Evolutionary conservation across 2,329 filamentous ascomycete genomes (phyloP).

Genomic region (Shiraia bambusicola): DNA sequence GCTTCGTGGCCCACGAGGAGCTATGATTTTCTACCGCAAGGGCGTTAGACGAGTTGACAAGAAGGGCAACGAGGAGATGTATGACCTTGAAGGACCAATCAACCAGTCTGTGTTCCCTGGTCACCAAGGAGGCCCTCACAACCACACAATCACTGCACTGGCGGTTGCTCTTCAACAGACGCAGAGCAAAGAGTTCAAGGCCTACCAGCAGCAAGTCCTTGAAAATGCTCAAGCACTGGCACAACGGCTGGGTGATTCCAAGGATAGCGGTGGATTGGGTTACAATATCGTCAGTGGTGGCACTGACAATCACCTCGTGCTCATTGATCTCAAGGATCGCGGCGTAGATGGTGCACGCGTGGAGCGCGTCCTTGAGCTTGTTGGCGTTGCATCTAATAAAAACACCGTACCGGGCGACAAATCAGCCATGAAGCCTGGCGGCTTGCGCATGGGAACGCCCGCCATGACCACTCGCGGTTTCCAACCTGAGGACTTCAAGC

Average conservation of each 20-base stretch:
- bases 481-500: slow-evolving; percentile 86
- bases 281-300: slow-evolving; percentile 95
- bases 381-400: slow-evolving; percentile 99
- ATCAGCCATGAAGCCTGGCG: slow-evolving; percentile 89
- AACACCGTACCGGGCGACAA: slow-evolving; percentile 98
- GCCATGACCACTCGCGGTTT: slow-evolving; percentile 98
- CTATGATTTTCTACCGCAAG: slow-evolving; percentile 99
- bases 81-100: slow-evolving; percentile 93
- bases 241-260: slow-evolving; percentile 68
- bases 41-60: slow-evolving; percentile 85
- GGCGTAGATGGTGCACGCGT: slow-evolving; percentile 90
- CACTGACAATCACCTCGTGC: slow-evolving; percentile 96
- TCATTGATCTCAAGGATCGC: slow-evolving; percentile 87
- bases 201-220: slow-evolving; percentile 90
- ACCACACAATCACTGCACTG: slow-evolving; percentile 98
- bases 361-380: slow-evolving; percentile 93
- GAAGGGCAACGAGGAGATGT: slow-evolving; percentile 90
- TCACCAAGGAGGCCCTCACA: slow-evolving; percentile 97
- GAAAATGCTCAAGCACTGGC: slow-evolving; percentile 92
- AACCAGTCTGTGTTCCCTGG: slow-evolving; percentile 99
- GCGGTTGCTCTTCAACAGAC: slow-evolving; percentile 95
- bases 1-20: slow-evolving; percentile 91
- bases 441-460: slow-evolving; percentile 93
- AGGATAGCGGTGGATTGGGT: slow-evolving; percentile 67
- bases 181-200: slow-evolving; percentile 83